A percentile compares a stretch with the other conserved stretches of the same genome.
These are phyloP conservation scores for Amylostereum areolatum DNA, from an alignment of 1,284 basidiomycete species.

Conservation along the genomic window DNA sequence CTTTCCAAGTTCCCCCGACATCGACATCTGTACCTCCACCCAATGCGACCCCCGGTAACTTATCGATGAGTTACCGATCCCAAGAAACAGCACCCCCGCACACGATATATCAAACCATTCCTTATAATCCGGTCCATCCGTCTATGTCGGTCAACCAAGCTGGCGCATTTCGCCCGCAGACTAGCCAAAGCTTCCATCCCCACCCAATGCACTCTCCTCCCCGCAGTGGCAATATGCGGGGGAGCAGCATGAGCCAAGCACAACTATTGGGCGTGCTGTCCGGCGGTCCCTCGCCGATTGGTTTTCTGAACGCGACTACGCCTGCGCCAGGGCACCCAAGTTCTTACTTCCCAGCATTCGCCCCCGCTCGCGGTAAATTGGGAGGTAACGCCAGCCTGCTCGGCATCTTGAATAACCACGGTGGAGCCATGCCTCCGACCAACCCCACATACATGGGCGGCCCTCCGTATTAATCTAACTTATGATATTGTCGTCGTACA, in stretches of 20 bases:
- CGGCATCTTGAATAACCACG: constrained; percentile 12
- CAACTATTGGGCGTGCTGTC: constrained; percentile 39
- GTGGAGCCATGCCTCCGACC: constrained; percentile 12
- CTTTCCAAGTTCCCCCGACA: constrained; percentile 10
- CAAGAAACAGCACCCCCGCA: constrained; percentile 11
- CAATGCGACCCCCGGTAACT: constrained; percentile 7
- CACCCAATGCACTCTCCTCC: constrained; percentile 24
- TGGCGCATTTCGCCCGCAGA: constrained; percentile 53
- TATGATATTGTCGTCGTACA: constrained; percentile 9
- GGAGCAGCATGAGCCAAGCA: constrained; percentile 50
- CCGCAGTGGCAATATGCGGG: constrained; percentile 20
- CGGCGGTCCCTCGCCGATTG: constrained; percentile 14
- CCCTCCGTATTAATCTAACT: no score
- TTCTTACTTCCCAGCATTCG: no score
- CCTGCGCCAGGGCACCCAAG: no score
- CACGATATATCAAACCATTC: constrained; percentile 11
- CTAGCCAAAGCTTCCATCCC: constrained; percentile 49
- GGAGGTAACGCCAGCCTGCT: constrained; percentile 8
- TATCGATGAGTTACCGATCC: constrained; percentile 15
- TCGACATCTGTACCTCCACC: constrained; percentile 17
- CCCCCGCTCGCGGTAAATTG: neutral
- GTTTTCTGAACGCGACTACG: no score
- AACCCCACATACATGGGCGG: no score
- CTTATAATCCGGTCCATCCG: constrained; percentile 10
- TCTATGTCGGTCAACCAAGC: constrained; percentile 29